These are phyloP conservation scores for Onygenales sp. DNA, from an alignment of 2,329 filamentous ascomycete species.

Conservation along the genomic window DNA sequence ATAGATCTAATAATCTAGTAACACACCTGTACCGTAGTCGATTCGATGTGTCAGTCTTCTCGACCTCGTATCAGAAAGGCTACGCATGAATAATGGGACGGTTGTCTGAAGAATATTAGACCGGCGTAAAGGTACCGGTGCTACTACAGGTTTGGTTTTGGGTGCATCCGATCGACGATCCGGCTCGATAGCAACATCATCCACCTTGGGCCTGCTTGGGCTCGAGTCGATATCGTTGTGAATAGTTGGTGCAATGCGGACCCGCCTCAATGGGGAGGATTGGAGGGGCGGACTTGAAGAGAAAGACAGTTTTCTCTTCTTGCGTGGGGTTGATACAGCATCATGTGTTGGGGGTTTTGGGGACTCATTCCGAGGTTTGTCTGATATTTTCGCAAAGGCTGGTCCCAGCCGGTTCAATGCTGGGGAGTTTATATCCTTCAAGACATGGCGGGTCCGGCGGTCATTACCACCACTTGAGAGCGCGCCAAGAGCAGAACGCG, in stretches of 20 bases:
- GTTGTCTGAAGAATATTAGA: conserved; percentile 28
- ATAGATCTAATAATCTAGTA: not conserved
- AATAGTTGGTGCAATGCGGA: conserved; percentile 23
- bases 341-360: conserved; percentile 20
- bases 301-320: conserved; percentile 38
- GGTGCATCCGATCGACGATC: conserved; percentile 11
- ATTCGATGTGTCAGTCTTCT: conserved; percentile 25
- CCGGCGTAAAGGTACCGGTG: conserved; percentile 23
- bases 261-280: conserved; percentile 39
- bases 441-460: conserved; percentile 34
- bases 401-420: conserved; percentile 34
- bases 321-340: conserved; percentile 29
- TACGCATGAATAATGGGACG: conserved; percentile 31
- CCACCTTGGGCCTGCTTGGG: conserved; percentile 11
- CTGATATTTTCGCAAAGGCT: conserved; percentile 30
- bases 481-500: conserved; percentile 31
- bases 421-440: conserved; percentile 35
- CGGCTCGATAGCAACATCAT: conserved; percentile 17
- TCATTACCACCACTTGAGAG: conserved; percentile 24
- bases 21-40: conserved; percentile 29
- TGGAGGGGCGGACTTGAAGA: conserved; percentile 38
- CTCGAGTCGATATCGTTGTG: conserved; percentile 17
- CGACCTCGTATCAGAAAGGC: conserved; percentile 20
- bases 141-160: conserved; percentile 9
- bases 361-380: conserved; percentile 20